These are phyloP conservation scores for Raddia distichophylla DNA, from an alignment of 176 grass and related monocot species.

Conservation along the genomic window DNA sequence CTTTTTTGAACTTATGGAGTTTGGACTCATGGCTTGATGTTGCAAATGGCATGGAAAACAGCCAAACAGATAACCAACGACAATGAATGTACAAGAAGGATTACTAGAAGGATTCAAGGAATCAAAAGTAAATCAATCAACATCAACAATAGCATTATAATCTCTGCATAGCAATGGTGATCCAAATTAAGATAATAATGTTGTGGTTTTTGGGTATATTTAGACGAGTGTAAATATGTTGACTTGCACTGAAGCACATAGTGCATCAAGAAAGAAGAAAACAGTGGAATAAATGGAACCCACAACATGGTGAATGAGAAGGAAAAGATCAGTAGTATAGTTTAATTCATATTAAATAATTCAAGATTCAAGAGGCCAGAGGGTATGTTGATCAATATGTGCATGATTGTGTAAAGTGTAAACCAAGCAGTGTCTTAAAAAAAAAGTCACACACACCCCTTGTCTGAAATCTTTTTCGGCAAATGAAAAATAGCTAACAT, in stretches of 20 bases:
- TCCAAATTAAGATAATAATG: not conserved
- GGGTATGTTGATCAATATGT: not conserved
- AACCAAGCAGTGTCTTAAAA: not conserved
- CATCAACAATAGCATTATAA: not conserved
- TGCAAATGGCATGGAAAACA: conserved; percentile 6
- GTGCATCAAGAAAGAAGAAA: not conserved
- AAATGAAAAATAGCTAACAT: not conserved
- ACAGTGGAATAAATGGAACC: not conserved
- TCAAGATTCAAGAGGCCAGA: not conserved
- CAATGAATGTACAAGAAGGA: conserved; percentile 18
- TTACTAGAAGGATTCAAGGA: not conserved
- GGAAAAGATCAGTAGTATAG: not conserved
- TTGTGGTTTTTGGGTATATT: conserved; percentile 2
- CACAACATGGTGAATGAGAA: not conserved
- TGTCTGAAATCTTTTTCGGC: not conserved
- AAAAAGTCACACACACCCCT: not conserved
- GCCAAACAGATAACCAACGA: not conserved
- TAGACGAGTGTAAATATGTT: not conserved
- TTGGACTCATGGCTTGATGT: not conserved
- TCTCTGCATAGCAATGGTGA: not conserved
- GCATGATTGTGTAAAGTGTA: not conserved
- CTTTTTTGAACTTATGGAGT: not conserved
- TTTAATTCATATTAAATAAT: conserved; percentile 3
- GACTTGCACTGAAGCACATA: not conserved
- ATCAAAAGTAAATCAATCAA: not conserved